These are phyloP conservation scores for Phytomonas sp. DNA, from an alignment of 208 protist genomes.

Conservation along the genomic window DNA sequence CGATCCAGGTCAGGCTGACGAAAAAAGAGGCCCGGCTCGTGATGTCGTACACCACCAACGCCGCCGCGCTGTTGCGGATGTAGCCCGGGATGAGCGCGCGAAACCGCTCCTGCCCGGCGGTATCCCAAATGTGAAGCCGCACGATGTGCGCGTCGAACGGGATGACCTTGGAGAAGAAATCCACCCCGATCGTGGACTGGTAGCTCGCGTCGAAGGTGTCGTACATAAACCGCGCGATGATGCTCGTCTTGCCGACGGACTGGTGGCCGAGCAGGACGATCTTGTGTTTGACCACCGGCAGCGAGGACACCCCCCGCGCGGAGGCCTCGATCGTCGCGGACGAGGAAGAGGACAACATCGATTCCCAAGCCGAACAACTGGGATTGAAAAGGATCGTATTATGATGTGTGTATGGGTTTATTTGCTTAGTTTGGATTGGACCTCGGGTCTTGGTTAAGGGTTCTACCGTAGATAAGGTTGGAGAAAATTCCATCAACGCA, in stretches of 20 bases:
- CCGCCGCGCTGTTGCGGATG: slow-evolving; percentile 94
- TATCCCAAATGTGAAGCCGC: slow-evolving; percentile 92
- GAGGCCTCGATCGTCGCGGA: too few relatives aligned
- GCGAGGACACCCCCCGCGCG: not conserved
- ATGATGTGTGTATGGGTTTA: too few relatives aligned
- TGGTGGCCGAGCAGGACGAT: slow-evolving; percentile 96
- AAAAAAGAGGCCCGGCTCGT: slow-evolving; percentile 91
- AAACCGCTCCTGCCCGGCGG: slow-evolving; percentile 90
- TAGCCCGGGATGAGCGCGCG: slow-evolving; percentile 92
- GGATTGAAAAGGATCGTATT: too few relatives aligned
- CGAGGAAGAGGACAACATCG: too few relatives aligned
- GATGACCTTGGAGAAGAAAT: slow-evolving; percentile 98
- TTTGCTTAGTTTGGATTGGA: too few relatives aligned
- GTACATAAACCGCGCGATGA: slow-evolving; percentile 98
- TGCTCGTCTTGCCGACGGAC: slow-evolving; percentile 95
- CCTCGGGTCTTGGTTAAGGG: too few relatives aligned
- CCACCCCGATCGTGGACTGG: slow-evolving; percentile 98
- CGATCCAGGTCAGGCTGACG: slow-evolving; percentile 94
- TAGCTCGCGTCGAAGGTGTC: slow-evolving; percentile 94
- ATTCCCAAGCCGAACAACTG: too few relatives aligned
- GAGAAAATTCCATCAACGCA: too few relatives aligned
- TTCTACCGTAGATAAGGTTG: too few relatives aligned
- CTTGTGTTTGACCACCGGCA: slow-evolving; percentile 91
- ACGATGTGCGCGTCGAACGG: slow-evolving; percentile 80
- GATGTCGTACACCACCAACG: slow-evolving; percentile 98